A percentile compares a stretch with the other conserved stretches of the same genome.
Evolutionary conservation across 2,329 filamentous ascomycete genomes (phyloP).

Genomic region (Pseudocercospora musae): DNA sequence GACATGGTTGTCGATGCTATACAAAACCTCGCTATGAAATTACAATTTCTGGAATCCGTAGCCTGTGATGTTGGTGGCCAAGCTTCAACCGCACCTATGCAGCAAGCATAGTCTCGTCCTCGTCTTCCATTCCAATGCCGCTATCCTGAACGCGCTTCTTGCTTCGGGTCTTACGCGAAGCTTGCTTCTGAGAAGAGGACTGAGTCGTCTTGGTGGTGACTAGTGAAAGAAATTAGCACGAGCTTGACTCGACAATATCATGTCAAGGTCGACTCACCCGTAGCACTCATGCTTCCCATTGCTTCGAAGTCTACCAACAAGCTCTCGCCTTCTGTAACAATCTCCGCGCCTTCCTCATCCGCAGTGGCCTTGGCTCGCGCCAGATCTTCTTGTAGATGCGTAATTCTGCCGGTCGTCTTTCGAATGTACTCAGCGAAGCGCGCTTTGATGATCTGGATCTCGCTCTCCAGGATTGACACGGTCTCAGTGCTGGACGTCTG

Average conservation of each 20-base stretch:
- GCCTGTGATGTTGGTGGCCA: not conserved
- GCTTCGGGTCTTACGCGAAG: slow-evolving; percentile 3
- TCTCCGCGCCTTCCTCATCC: slow-evolving; percentile 24
- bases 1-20: not conserved
- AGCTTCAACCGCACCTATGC: slow-evolving; percentile 1
- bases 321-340: slow-evolving; percentile 22
- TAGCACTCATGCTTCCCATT: slow-evolving; percentile 25
- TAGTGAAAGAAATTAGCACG: slow-evolving; percentile 3
- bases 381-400: slow-evolving; percentile 33
- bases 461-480: slow-evolving; percentile 26
- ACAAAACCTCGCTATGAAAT: not conserved
- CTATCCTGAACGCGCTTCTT: slow-evolving; percentile 28
- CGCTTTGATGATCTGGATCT: slow-evolving; percentile 29
- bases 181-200: not conserved
- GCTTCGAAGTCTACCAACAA: slow-evolving; percentile 27
- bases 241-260: not conserved
- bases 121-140: slow-evolving; percentile 26
- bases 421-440: slow-evolving; percentile 37
- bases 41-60: not conserved
- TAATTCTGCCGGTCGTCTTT: slow-evolving; percentile 34
- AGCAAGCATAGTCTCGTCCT: slow-evolving; percentile 13
- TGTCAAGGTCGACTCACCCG: not conserved
- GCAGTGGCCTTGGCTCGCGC: slow-evolving; percentile 23
- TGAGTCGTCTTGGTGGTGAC: slow-evolving; percentile 7
- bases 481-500: slow-evolving; percentile 25